Base-by-base conservation (phyloP, 2,329 filamentous ascomycete species). In the Juglanconis sp. region DNA sequence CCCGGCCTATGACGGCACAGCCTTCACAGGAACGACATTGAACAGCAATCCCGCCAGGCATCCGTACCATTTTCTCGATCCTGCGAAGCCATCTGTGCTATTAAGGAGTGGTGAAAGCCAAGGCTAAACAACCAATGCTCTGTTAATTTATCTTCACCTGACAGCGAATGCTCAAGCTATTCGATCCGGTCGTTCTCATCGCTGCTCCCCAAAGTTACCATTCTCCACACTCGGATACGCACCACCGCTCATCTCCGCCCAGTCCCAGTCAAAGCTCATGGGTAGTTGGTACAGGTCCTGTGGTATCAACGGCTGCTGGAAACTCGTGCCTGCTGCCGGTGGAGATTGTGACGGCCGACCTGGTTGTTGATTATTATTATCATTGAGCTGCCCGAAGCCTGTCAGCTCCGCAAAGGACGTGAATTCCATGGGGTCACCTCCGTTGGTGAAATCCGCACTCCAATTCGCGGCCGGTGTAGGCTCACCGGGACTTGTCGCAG, bases 231-330 rank as follows among this genome's bases (percentile, higher is more conserved):
- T 81, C 10, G 85, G 84, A 66, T 87, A 87, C 2, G 80, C 79
- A 9, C 84, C 85, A n/a, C 85, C 84, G 36, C 83, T 87, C 79
- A 88, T 86, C 72, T 87, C 85, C 1, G 85, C 84, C 83, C 85
- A 88, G 69, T 84, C 92, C 92, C 93, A 97, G 71, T 98, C 94
- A 30, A 98, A 82, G 3, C 91, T 96, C 88, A 96, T 96, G 1
- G 94, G 93, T 85, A 98, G 88, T 72, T 94, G 90, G 87, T 95
- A 99, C 32, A 98, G 76, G 74, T 98, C 95, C 68, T 94, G 92
- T 4, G 95, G 94, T 30, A 98, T 86, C 68, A 96, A 89, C 0
- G 93, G 93, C 66, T 96, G 90, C 68, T 93, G 89, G 70, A 93
- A 92, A 7, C 69, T 70, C n/a, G 70, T 70, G 6, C 67, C 64